Evolutionary conservation across 495 filamentous ascomycete genomes (phyloP), one percentile per base, ranked within the genome.

Genomic region (Aspergillus homomorphus): DNA sequence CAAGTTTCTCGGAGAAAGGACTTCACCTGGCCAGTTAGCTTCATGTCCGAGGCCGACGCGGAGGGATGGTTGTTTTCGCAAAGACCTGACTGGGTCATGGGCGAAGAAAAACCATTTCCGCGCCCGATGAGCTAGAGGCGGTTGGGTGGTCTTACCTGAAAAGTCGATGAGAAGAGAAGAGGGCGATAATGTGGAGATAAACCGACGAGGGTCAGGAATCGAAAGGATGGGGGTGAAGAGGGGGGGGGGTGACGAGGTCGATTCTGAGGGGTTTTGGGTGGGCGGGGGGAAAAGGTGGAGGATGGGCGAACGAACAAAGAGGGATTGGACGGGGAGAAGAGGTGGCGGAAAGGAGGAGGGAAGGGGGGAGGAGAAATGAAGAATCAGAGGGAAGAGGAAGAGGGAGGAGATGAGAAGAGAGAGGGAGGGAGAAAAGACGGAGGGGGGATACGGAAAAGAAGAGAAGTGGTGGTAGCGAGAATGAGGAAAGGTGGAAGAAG

Each of bases 251-350:
- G 20, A 45, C 42, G 49, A 22, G 41, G 18, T 9, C n/a, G 48
- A 44, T 44, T 54, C 57, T 42, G 59, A 57, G 58, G 55, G 45
- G 64, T 51, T 62, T 66, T 69, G 61, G 56, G 64, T 54, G 59
- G 66, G 57, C 56, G 54, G 66, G 58, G 58, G 64, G 58, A 56
- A 45, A 61, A 69, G 65, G 67, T 65, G 65, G 69, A 68, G 69
- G 66, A 64, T 67, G 59, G 62, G 60, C 57, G 42, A 45, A 19
- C 30, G 33, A 53, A 59, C 38, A 66, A 56, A 53, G 53, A 59
- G 62, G 57, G 54, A 60, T 57, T 52, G 44, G 61, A 58, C 56
- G 48, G 50, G 54, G 44, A 54, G 58, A 59, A 41, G 61, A 54
- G 62, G 23, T 60, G 60, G 60, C 53, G 64, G 66, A 66, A 57